A percentile compares a stretch with the other conserved stretches of the same genome.
Evolutionary conservation across 768 basidiomycete genomes (phyloP).

Genomic region (Ramaria sp.): DNA sequence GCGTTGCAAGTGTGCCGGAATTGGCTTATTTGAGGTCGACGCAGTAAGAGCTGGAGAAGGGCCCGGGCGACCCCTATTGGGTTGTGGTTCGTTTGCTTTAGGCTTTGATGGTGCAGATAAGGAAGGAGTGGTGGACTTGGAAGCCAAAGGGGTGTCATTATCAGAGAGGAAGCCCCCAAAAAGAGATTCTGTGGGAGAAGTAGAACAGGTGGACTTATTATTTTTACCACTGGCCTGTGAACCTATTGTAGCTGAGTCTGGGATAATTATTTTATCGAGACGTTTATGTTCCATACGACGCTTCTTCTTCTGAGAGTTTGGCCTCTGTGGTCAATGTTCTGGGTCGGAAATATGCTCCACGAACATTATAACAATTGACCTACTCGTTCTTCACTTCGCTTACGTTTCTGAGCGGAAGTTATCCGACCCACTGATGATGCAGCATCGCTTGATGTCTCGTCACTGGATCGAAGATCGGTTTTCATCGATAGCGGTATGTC

Average conservation of each 20-base stretch:
- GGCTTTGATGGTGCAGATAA: background rate
- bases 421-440: background rate
- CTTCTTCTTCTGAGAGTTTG: too few relatives aligned
- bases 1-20: constrained; percentile 1
- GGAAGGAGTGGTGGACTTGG: background rate
- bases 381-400: background rate
- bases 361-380: too few relatives aligned
- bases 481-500: constrained; percentile 1
- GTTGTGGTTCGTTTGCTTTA: background rate
- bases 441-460: background rate
- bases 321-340: too few relatives aligned
- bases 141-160: background rate
- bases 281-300: background rate
- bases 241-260: background rate
- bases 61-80: background rate
- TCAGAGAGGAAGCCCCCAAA: background rate
- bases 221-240: background rate
- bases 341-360: too few relatives aligned
- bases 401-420: background rate
- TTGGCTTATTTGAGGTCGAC: background rate
- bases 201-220: background rate
- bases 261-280: background rate
- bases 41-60: background rate
- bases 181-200: background rate
- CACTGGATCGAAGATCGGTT: background rate